Conservation (phyloP, 139 green algal species). For the Tetraselmis chui region DNA sequence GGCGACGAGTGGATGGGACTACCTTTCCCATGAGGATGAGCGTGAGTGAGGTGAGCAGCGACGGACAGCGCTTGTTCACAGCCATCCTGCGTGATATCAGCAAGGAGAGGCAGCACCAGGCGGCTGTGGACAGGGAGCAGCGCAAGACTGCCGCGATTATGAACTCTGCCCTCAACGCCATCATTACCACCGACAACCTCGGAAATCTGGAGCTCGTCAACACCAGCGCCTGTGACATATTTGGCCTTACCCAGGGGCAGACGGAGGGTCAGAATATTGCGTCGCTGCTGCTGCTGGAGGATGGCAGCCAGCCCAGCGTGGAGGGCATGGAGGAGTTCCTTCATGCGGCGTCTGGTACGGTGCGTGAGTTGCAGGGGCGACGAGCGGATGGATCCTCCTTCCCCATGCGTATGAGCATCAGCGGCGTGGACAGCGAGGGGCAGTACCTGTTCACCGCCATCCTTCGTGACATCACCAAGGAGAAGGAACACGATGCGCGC, state of each 20-base stretch:
- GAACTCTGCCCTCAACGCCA: neutral
- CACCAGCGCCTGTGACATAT: neutral
- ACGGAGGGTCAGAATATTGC: neutral
- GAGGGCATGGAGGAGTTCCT: neutral
- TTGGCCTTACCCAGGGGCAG: neutral
- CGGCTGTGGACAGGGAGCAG: neutral
- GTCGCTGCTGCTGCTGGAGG: neutral
- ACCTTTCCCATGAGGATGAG: neutral
- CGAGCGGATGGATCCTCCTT: neutral
- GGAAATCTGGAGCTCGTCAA: neutral
- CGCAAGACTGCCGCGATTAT: neutral
- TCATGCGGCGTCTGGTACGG: neutral
- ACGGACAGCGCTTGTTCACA: neutral
- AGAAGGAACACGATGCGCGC: neutral
- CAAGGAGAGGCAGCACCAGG: neutral
- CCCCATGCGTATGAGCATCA: neutral
- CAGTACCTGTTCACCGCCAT: neutral
- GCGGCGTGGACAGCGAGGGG: neutral
- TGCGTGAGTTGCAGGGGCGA: neutral
- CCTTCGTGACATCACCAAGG: neutral
- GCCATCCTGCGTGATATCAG: neutral
- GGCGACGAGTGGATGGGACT: neutral
- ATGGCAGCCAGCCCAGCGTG: neutral
- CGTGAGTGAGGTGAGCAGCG: neutral
- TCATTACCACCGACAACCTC: neutral